Conservation (phyloP, 1,284 basidiomycete species). For the Pseudozyma pruni region DNA sequence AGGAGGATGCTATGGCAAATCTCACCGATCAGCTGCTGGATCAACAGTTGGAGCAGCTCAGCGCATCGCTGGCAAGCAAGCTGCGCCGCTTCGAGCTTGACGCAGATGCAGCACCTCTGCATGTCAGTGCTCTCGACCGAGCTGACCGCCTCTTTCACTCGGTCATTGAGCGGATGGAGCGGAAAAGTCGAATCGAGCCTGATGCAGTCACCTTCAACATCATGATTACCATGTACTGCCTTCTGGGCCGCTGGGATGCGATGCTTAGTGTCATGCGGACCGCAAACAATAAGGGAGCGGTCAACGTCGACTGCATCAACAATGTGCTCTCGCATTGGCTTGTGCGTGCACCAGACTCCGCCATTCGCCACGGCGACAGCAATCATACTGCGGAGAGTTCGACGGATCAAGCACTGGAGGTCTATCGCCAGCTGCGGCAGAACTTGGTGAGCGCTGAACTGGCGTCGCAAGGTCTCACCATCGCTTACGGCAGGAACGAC, state of each 20-base stretch:
- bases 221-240: constrained; percentile 49
- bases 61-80: constrained; percentile 22
- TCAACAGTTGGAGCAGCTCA: constrained; percentile 18
- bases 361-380: neutral
- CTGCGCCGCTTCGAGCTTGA: constrained; percentile 33
- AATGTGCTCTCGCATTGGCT: constrained; percentile 26
- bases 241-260: constrained; percentile 26
- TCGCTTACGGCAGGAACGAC: constrained; percentile 11
- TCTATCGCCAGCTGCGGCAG: constrained; percentile 39
- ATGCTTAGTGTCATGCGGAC: constrained; percentile 13
- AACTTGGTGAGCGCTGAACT: constrained; percentile 33
- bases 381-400: neutral
- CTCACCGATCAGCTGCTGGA: constrained; percentile 17
- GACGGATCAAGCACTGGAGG: constrained; percentile 15
- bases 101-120: constrained; percentile 22
- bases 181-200: constrained; percentile 26
- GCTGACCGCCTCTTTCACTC: constrained; percentile 43
- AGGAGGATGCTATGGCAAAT: constrained; percentile 16
- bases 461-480: constrained; percentile 6
- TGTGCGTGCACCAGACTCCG: constrained; percentile 6
- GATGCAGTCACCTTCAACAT: constrained; percentile 43
- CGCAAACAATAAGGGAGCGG: constrained; percentile 7
- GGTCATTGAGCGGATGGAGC: constrained; percentile 43
- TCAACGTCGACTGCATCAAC: constrained; percentile 36
- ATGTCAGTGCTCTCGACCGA: constrained; percentile 18